Conservation (phyloP, 2,329 filamentous ascomycete species). For the Verticillium isaacii region DNA sequence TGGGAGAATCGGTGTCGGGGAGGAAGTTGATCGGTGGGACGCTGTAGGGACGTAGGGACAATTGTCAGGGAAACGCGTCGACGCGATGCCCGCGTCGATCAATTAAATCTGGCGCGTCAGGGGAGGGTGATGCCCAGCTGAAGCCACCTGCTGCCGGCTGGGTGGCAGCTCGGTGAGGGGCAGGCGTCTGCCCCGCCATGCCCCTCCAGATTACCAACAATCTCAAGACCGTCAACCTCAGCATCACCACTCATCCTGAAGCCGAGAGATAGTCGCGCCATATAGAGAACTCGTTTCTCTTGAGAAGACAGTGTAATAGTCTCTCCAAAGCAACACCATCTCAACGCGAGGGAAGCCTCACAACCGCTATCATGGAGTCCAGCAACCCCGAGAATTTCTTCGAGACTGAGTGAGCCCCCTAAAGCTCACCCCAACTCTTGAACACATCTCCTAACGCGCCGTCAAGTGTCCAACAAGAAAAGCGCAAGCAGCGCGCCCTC, state of each 20-base stretch:
- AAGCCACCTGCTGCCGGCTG: background rate
- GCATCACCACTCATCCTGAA: background rate
- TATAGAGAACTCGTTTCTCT: background rate
- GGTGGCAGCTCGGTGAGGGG: background rate
- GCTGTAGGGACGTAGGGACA: background rate
- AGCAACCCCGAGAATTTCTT: slow-evolving; percentile 81
- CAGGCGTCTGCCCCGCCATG: background rate
- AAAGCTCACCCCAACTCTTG: slow-evolving; percentile 12
- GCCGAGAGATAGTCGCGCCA: background rate
- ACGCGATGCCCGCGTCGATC: slow-evolving; percentile 13
- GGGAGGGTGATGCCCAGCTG: background rate
- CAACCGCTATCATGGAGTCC: slow-evolving; percentile 50
- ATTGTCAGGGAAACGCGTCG: background rate
- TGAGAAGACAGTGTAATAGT: background rate
- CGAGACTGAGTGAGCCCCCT: slow-evolving; percentile 72
- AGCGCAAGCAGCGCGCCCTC: slow-evolving; percentile 35
- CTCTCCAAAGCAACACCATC: too few relatives aligned
- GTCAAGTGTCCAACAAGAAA: slow-evolving; percentile 6
- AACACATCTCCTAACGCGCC: slow-evolving; percentile 14
- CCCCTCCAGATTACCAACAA: background rate
- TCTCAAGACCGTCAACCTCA: background rate
- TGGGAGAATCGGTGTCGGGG: background rate
- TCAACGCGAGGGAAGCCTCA: too few relatives aligned
- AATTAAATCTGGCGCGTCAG: slow-evolving; percentile 21
- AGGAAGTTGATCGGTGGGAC: background rate